Percentiles rank a stretch among this genome's conserved stretches.
phyloP scores from a whole-genome alignment of 345 rosid genomes.

The Pugionium cornutum region DNA sequence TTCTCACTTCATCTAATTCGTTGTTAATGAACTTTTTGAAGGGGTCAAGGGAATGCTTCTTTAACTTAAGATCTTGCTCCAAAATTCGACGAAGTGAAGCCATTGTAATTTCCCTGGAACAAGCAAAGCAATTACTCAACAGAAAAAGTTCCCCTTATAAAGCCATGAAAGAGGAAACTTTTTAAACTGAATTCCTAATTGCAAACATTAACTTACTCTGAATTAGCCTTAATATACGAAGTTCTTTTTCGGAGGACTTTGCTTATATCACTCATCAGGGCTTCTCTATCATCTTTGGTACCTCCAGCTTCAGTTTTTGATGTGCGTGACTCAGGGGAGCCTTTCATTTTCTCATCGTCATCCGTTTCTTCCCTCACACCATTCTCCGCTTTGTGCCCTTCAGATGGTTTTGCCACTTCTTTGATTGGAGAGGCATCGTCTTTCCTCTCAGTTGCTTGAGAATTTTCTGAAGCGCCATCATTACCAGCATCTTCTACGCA shows the following conservation, averaged over 20 bases:
- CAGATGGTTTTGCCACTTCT: constrained; percentile 45
- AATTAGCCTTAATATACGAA: constrained; percentile 62
- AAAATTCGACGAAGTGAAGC: constrained; percentile 74
- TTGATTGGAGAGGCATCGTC: constrained; percentile 33
- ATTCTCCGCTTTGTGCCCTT: constrained; percentile 45
- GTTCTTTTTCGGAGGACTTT: constrained; percentile 62
- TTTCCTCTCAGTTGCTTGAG: constrained; percentile 46
- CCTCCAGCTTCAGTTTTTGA: constrained; percentile 41
- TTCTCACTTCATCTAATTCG: constrained; percentile 64
- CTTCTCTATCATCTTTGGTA: constrained; percentile 43
- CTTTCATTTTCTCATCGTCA: background rate
- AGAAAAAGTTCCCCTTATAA: background rate
- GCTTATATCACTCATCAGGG: constrained; percentile 51
- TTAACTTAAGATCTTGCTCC: constrained; percentile 82
- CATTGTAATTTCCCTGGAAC: constrained; percentile 66
- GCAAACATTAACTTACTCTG: constrained; percentile 54
- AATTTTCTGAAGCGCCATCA: constrained; percentile 49
- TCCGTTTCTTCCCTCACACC: constrained; percentile 40
- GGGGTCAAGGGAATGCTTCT: constrained; percentile 62
- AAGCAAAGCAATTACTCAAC: background rate
- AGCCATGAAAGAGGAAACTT: constrained; percentile 6
- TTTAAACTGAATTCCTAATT: background rate
- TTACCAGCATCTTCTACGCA: constrained; percentile 49
- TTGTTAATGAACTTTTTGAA: constrained; percentile 63
- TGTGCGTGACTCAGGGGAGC: constrained; percentile 50